A percentile compares a stretch with the other conserved stretches of the same genome.
Conservation (phyloP, 345 rosid species). For the Pistacia vera region DNA sequence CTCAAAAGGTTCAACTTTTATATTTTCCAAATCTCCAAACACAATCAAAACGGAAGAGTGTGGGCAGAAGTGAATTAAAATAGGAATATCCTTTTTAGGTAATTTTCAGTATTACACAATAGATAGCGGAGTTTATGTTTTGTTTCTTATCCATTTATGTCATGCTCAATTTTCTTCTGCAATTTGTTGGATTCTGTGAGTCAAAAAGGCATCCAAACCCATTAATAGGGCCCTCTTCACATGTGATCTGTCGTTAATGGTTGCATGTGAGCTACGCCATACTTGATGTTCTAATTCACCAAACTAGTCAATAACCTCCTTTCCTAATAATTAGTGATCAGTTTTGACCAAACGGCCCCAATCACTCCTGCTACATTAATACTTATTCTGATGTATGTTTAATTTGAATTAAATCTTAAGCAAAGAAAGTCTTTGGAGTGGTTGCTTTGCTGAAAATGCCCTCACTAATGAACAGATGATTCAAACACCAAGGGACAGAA, state of each 20-base stretch:
- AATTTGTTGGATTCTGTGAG: slow-evolving; percentile 8
- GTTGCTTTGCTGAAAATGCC: not conserved
- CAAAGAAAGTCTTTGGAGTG: not conserved
- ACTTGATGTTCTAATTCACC: slow-evolving; percentile 5
- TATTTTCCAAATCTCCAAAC: no score
- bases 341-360: not conserved
- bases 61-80: not conserved
- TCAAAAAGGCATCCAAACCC: slow-evolving; percentile 22
- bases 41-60: no score
- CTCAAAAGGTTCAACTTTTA: no score
- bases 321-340: slow-evolving; percentile 4
- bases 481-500: not conserved
- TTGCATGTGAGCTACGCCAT: slow-evolving; percentile 11
- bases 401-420: not conserved
- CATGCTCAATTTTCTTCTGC: not conserved
- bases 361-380: not conserved
- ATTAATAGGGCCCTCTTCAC: slow-evolving; percentile 14
- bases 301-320: not conserved
- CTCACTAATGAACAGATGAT: not conserved
- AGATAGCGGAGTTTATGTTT: not conserved
- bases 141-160: not conserved
- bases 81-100: not conserved
- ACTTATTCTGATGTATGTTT: not conserved
- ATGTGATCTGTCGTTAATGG: slow-evolving; percentile 21
- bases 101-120: not conserved